Percentiles rank a stretch among this genome's conserved stretches.
Conservation (phyloP, 2,329 filamentous ascomycete species). For the Fusarium nematophilum region DNA sequence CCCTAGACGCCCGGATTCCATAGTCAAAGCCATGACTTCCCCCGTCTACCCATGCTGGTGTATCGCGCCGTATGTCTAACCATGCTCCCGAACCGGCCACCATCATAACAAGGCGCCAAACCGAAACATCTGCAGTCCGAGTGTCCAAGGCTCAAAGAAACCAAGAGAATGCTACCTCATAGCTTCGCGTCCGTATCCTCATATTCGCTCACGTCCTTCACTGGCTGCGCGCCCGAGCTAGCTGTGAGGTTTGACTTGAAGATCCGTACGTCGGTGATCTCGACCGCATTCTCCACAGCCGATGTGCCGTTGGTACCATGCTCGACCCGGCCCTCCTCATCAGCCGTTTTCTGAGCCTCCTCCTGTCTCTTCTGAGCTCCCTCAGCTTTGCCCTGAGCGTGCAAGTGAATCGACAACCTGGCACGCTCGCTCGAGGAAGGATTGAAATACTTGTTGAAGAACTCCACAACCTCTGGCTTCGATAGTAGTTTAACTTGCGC, state of each 20-base stretch:
- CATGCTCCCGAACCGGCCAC: constrained; percentile 13
- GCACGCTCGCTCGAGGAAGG: constrained; percentile 78
- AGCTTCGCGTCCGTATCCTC: constrained; percentile 88
- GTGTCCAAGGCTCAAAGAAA: not conserved
- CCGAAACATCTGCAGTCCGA: constrained; percentile 9
- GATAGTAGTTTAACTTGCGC: constrained; percentile 77
- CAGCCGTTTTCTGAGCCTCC: constrained; percentile 50
- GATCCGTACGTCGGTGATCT: constrained; percentile 81
- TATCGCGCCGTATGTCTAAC: constrained; percentile 28
- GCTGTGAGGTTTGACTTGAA: constrained; percentile 83
- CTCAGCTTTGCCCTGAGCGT: constrained; percentile 71
- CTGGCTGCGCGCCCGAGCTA: constrained; percentile 77
- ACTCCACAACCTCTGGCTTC: constrained; percentile 82
- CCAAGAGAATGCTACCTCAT: constrained; percentile 48
- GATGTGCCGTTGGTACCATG: constrained; percentile 58
- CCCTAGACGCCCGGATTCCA: constrained; percentile 1
- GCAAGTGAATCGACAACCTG: constrained; percentile 87
- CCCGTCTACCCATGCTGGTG: constrained; percentile 18
- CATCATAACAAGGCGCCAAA: constrained; percentile 9
- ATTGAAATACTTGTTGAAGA: constrained; percentile 80
- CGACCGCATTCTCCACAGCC: constrained; percentile 53
- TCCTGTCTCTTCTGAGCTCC: constrained; percentile 62
- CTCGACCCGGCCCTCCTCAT: constrained; percentile 45
- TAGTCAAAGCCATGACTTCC: constrained; percentile 5
- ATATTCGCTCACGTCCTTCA: constrained; percentile 83